Conservation (phyloP, 2,329 filamentous ascomycete species). For the Phialocephala sp. region DNA sequence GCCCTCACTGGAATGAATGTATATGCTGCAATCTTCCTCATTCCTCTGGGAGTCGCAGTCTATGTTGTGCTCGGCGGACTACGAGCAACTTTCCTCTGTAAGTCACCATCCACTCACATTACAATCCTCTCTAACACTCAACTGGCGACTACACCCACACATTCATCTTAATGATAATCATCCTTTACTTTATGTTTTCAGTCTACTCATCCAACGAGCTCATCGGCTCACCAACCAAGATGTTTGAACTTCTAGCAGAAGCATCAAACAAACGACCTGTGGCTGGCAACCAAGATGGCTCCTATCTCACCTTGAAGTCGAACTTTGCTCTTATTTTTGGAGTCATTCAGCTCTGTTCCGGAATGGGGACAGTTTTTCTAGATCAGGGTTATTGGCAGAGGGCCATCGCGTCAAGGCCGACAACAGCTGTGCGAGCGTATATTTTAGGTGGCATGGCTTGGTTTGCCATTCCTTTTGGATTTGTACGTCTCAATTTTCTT, state of each 20-base stretch:
- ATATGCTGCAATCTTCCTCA: constrained; percentile 48
- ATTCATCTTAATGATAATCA: constrained; percentile 3
- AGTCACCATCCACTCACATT: not conserved
- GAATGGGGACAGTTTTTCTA: constrained; percentile 44
- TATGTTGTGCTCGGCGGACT: constrained; percentile 49
- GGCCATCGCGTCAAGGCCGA: constrained; percentile 47
- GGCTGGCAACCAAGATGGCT: constrained; percentile 4
- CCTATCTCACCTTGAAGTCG: not conserved
- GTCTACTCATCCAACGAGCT: constrained; percentile 5
- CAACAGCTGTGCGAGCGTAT: constrained; percentile 41
- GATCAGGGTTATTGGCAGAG: constrained; percentile 44
- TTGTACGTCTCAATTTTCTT: not conserved
- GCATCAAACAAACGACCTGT: not conserved
- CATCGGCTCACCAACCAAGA: not conserved
- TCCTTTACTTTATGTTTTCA: constrained; percentile 5
- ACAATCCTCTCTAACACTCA: not conserved
- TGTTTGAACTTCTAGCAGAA: not conserved
- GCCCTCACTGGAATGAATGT: constrained; percentile 45
- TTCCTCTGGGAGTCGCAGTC: constrained; percentile 46
- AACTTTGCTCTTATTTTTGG: constrained; percentile 13
- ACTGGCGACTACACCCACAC: constrained; percentile 1
- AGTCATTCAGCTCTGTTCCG: constrained; percentile 14
- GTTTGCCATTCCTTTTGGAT: constrained; percentile 5
- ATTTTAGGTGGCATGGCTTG: not conserved
- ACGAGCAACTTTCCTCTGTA: constrained; percentile 44